Base-by-base conservation (phyloP, 2,329 filamentous ascomycete genomes). In the Orbilia brochopaga region DNA sequence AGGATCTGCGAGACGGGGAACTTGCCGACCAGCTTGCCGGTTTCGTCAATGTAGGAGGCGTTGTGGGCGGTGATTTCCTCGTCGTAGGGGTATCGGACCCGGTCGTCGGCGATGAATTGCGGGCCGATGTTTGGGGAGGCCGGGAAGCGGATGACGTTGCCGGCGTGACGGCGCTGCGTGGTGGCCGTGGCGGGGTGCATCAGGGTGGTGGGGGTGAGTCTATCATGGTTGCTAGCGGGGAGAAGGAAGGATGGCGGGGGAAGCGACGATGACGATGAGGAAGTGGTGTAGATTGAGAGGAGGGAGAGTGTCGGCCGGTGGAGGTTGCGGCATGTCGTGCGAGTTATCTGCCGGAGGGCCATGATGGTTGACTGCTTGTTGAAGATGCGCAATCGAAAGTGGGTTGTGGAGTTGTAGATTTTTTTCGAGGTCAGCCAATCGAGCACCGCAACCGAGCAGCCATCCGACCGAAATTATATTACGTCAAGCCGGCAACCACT, bases 281-380 rank as follows among this genome's bases (percentile, higher is more conserved):
- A 21, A 17, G 55, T 10, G 32, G 66, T 64, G 59, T 70, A 70
- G 54, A 70, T 70, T 24, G 66, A 70, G 24, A 70, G 59, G 50
- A 70, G 66, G 40, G 66, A 70, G 66, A 70, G 66, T 21, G 54
- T 64, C 8, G 66, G 66, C 7, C 66, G 66, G 59, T 70, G 53
- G 8, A 70, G 59, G 46, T 70, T 46, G 21, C 66, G 66, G 27
- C 66, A 70, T 32, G 66, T 70, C 6, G 66, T 48, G 53, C 59
- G 50, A 35, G 59, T 54, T 70, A 70, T 54, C n/a, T 70, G 66
- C 24, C 59, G 46, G 17, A 70, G 59, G 17, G 66, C 66, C 66
- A 70, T 70, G 24, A 6, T 51, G 0, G 37, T 13, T 17, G 19
- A 37, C n/a, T n/a, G n/a, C n/a, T n/a, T n/a, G 15, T 51, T 24